Evolutionary conservation across 2,329 filamentous ascomycete species (phyloP).

Genomic region (Canariomyces notabilis): DNA sequence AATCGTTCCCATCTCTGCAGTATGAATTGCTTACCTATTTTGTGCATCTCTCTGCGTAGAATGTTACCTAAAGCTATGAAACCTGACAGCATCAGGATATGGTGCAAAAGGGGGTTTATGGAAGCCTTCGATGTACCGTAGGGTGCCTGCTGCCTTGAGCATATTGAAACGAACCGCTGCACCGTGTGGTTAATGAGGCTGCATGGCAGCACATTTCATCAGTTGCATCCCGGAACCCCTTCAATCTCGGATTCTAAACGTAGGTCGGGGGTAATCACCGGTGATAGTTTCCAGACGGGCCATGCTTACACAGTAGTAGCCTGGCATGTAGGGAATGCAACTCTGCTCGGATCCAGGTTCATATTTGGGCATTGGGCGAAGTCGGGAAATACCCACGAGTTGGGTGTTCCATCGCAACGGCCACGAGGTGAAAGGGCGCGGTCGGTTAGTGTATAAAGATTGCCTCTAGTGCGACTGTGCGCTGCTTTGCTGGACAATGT

Average conservation of each 20-base stretch:
- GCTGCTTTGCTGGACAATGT: constrained; percentile 3
- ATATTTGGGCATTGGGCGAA: background rate
- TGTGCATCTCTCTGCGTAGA: background rate
- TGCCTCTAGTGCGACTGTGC: too few species aligned
- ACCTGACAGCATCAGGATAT: background rate
- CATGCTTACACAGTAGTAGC: too few species aligned
- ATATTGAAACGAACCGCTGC: too few species aligned
- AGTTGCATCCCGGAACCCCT: too few species aligned
- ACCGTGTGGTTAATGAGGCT: too few species aligned
- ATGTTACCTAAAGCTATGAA: constrained; percentile 7
- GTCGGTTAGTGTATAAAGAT: constrained; percentile 17
- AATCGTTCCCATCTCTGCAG: background rate
- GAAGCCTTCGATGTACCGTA: too few species aligned
- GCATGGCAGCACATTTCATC: too few species aligned
- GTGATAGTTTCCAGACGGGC: too few species aligned
- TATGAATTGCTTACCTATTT: background rate
- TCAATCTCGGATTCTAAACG: too few species aligned
- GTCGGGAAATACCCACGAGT: constrained; percentile 17
- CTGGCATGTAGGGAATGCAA: background rate
- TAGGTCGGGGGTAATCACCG: too few species aligned
- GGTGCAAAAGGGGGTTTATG: too few species aligned
- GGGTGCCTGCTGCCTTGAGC: too few species aligned
- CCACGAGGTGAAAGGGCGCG: constrained; percentile 22
- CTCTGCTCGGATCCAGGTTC: background rate
- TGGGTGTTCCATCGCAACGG: constrained; percentile 9